Conservation (phyloP, 1,284 basidiomycete genomes). For the Rhodotorula sp. region DNA sequence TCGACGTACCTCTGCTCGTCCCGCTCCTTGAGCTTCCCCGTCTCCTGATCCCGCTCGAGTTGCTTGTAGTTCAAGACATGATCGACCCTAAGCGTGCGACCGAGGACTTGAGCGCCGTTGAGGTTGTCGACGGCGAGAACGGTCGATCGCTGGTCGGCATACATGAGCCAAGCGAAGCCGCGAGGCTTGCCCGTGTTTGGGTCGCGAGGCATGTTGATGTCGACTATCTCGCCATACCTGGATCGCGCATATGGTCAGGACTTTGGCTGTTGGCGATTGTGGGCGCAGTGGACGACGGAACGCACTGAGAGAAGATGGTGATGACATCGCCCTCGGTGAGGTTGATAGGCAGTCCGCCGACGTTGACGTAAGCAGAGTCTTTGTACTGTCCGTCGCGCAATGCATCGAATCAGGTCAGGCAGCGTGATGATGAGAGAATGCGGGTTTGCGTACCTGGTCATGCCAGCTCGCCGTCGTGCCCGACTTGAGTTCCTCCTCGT, state of each 20-base stretch:
- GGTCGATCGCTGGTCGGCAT: conserved; percentile 95
- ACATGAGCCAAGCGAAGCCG: conserved; percentile 98
- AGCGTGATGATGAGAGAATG: neutral
- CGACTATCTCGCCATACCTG: conserved; percentile 92
- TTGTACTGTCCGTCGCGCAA: conserved; percentile 40
- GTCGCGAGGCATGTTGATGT: conserved; percentile 90
- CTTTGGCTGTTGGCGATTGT: too few relatives aligned
- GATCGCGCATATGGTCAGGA: neutral
- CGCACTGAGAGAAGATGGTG: conserved; percentile 94
- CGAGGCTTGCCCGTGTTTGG: conserved; percentile 81
- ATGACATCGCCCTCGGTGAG: conserved; percentile 98
- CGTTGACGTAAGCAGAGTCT: conserved; percentile 92
- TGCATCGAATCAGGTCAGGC: neutral
- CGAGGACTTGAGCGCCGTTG: conserved; percentile 87
- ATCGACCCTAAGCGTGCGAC: conserved; percentile 59
- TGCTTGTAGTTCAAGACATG: conserved; percentile 95
- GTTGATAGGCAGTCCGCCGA: conserved; percentile 80
- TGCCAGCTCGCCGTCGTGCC: conserved; percentile 84
- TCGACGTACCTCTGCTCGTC: conserved; percentile 71
- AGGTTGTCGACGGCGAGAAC: conserved; percentile 97
- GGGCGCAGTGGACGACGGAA: conserved; percentile 28
- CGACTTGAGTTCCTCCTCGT: conserved; percentile 84
- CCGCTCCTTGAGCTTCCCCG: conserved; percentile 83
- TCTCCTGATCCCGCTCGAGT: conserved; percentile 71
- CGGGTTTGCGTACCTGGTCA: conserved; percentile 55